Evolutionary conservation across 2,329 filamentous ascomycete genomes (phyloP).

Genomic region (Ophiocordyceps robertsii): DNA sequence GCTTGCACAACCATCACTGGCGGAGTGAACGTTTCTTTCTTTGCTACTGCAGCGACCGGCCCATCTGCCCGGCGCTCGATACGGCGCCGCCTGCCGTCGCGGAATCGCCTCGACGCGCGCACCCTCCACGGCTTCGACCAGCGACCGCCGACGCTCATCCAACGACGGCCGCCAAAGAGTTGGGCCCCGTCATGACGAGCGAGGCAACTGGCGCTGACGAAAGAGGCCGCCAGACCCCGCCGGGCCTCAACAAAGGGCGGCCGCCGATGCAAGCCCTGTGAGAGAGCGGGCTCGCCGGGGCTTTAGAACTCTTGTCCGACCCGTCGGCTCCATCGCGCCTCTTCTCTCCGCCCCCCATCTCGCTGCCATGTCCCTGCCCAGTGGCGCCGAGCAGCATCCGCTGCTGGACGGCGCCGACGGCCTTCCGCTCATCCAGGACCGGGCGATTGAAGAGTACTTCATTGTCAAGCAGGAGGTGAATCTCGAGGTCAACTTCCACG

Average conservation of each 20-base stretch:
- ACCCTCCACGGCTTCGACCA: neutral
- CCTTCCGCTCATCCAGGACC: constrained; percentile 19
- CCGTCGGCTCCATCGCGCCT: neutral
- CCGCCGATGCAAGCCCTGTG: neutral
- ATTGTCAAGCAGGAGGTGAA: constrained; percentile 78
- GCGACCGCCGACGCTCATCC: neutral
- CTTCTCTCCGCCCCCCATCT: neutral
- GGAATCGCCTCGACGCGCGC: no score
- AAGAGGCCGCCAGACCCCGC: neutral
- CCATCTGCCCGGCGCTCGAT: neutral
- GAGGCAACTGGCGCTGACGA: neutral
- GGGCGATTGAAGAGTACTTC: constrained; percentile 26
- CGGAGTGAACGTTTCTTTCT: no score
- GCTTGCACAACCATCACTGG: neutral
- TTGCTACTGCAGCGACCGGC: neutral
- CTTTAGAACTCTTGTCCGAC: neutral
- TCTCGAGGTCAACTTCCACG: constrained; percentile 76
- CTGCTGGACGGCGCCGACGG: constrained; percentile 18
- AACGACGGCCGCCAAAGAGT: neutral
- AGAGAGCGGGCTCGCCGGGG: neutral
- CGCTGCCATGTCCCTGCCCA: constrained; percentile 3
- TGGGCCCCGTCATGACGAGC: neutral
- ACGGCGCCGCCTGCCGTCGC: no score
- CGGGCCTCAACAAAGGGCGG: neutral
- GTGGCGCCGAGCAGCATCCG: constrained; percentile 9